phyloP scores from a whole-genome alignment of 805 yeast species.

The Yarrowia deformans region DNA sequence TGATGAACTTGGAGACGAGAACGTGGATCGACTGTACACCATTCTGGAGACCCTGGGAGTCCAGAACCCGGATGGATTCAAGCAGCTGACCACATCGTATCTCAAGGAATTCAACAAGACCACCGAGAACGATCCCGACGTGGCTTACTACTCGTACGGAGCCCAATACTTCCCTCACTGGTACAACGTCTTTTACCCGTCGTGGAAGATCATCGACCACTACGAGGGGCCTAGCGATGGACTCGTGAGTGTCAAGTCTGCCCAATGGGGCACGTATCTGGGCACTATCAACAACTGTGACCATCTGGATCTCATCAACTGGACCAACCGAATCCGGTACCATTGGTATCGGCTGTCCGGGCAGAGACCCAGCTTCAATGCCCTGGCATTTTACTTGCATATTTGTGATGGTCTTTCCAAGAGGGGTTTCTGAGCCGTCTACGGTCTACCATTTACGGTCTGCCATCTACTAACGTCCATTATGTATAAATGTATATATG shows the following conservation, averaged over 20 bases:
- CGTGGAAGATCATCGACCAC: conserved; percentile 68
- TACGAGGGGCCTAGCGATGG: conserved; percentile 78
- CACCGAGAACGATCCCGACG: conserved; percentile 64
- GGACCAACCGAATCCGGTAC: conserved; percentile 52
- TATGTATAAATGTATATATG: neutral
- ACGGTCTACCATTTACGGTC: neutral
- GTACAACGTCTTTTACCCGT: conserved; percentile 64
- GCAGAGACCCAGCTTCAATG: conserved; percentile 59
- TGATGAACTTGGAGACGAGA: conserved; percentile 30
- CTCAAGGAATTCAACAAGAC: conserved; percentile 58
- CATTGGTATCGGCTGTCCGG: conserved; percentile 45
- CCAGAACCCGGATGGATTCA: conserved; percentile 54
- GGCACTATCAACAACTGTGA: conserved; percentile 83
- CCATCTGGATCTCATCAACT: conserved; percentile 85
- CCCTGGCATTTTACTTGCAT: conserved; percentile 72
- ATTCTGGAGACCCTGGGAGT: conserved; percentile 45
- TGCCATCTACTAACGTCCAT: neutral
- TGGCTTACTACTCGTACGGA: conserved; percentile 83
- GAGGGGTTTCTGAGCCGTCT: conserved; percentile 57
- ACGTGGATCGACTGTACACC: conserved; percentile 22
- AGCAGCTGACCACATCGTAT: conserved; percentile 67
- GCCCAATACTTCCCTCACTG: conserved; percentile 71
- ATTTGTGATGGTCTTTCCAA: conserved; percentile 68
- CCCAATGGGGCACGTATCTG: conserved; percentile 83
- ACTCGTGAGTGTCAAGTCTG: conserved; percentile 75